Percentiles rank a stretch among this genome's conserved stretches.
phyloP scores from a whole-genome alignment of 1,139 yeast species.

The Magnusiomyces ingens region DNA sequence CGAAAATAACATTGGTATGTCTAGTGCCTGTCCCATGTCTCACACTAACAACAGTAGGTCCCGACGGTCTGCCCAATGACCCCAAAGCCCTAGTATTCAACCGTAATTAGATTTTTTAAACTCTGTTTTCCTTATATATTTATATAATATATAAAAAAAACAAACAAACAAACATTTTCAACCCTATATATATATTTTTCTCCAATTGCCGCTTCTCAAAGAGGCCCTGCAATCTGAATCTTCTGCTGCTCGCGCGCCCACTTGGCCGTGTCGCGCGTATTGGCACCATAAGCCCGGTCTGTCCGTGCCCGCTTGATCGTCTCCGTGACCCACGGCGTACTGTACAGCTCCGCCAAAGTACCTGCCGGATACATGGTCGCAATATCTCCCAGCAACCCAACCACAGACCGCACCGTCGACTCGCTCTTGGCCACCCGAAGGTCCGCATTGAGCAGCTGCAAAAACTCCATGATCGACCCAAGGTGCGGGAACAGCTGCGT shows the following conservation, averaged over 20 bases:
- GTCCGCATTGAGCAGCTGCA: slow-evolving; percentile 55
- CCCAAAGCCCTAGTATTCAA: slow-evolving; percentile 43
- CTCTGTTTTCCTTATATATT: neutral
- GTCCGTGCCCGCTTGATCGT: slow-evolving; percentile 69
- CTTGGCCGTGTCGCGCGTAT: slow-evolving; percentile 82
- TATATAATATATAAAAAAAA: neutral
- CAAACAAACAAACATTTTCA: neutral
- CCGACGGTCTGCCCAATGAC: slow-evolving; percentile 36
- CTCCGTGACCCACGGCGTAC: slow-evolving; percentile 70
- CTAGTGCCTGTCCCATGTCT: neutral
- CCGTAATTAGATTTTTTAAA: no score
- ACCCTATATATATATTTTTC: neutral
- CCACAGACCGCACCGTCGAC: slow-evolving; percentile 66
- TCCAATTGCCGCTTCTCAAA: neutral
- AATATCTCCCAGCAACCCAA: slow-evolving; percentile 87
- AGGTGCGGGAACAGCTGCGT: slow-evolving; percentile 58
- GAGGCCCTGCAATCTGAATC: slow-evolving; percentile 36
- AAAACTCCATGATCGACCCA: slow-evolving; percentile 61
- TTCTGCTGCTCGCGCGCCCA: slow-evolving; percentile 94
- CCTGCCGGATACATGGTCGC: slow-evolving; percentile 85
- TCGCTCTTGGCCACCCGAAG: slow-evolving; percentile 54
- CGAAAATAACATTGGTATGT: slow-evolving; percentile 45
- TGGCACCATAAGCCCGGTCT: slow-evolving; percentile 51
- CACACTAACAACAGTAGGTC: slow-evolving; percentile 16
- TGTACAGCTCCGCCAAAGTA: slow-evolving; percentile 56